Conservation (phyloP, 1,139 yeast genomes). For the Magnusiomyces magnusii region DNA sequence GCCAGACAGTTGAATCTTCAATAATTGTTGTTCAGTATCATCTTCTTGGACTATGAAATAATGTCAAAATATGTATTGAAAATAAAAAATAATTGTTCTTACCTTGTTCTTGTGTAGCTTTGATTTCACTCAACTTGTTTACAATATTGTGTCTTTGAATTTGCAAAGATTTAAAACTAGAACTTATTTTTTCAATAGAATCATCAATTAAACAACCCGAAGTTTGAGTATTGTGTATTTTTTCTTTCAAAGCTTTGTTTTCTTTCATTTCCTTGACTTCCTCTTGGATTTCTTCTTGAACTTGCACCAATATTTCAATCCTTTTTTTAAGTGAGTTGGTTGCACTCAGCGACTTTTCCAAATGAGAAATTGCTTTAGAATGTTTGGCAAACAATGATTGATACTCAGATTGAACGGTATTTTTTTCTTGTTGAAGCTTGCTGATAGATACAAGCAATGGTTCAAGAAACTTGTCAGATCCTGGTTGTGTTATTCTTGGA, state of each 20-base stretch:
- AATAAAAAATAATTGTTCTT: not conserved
- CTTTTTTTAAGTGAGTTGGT: conserved; percentile 5
- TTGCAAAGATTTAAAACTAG: not conserved
- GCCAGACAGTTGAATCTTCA: not conserved
- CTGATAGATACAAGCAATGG: conserved; percentile 12
- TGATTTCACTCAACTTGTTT: not conserved
- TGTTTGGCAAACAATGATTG: conserved; percentile 6
- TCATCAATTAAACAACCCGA: not conserved
- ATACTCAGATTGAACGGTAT: conserved; percentile 10
- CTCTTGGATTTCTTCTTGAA: conserved; percentile 7
- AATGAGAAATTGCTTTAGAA: conserved; percentile 6
- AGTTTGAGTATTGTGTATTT: not conserved
- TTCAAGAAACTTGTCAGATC: conserved; percentile 11
- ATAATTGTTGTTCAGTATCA: not conserved
- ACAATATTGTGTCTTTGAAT: not conserved
- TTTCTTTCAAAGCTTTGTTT: not conserved
- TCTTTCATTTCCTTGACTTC: conserved; percentile 6
- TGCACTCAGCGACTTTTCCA: conserved; percentile 1
- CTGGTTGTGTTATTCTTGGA: not conserved
- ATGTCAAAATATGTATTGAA: not conserved
- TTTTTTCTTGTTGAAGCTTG: conserved; percentile 11
- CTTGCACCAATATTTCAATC: not conserved
- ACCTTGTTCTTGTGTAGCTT: not conserved
- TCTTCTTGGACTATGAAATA: not conserved
- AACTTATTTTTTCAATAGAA: not conserved